Conservation (phyloP, 345 rosid species). For the Brassica rapa region DNA sequence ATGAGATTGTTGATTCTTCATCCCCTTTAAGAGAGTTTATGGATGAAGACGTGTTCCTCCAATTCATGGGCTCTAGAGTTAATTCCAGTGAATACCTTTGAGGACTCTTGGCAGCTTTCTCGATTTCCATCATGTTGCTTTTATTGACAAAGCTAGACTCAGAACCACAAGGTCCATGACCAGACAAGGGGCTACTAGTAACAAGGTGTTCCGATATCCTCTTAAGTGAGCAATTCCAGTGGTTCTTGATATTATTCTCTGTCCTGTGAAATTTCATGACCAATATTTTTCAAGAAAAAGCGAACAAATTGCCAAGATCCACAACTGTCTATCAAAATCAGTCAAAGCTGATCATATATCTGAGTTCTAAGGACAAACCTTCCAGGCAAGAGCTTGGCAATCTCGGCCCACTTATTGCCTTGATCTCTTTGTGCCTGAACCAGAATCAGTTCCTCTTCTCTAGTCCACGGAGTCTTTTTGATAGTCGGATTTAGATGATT, state of each 20-base stretch:
- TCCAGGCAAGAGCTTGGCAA: constrained; percentile 66
- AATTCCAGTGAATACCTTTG: constrained; percentile 7
- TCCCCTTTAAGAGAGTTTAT: background rate
- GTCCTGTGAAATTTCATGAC: constrained; percentile 43
- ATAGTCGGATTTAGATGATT: constrained; percentile 70
- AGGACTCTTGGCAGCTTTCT: background rate
- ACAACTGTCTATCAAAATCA: background rate
- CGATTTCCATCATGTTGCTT: background rate
- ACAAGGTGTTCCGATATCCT: constrained; percentile 39
- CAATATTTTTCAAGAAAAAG: background rate
- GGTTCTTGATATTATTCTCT: constrained; percentile 69
- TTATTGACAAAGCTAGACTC: background rate
- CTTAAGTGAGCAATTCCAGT: constrained; percentile 69
- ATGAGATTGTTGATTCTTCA: background rate
- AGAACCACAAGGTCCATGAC: background rate
- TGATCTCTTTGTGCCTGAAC: constrained; percentile 46
- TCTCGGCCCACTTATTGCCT: constrained; percentile 81
- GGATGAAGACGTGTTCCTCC: background rate
- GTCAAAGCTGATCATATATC: background rate
- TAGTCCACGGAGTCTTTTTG: constrained; percentile 57
- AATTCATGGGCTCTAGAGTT: background rate
- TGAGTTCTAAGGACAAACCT: constrained; percentile 42
- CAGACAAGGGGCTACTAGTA: background rate
- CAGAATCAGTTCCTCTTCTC: constrained; percentile 59
- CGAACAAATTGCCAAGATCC: background rate